These are phyloP conservation scores for Aspergillus pseudoterreus DNA, from an alignment of 2,329 filamentous ascomycete genomes.

Conservation along the genomic window DNA sequence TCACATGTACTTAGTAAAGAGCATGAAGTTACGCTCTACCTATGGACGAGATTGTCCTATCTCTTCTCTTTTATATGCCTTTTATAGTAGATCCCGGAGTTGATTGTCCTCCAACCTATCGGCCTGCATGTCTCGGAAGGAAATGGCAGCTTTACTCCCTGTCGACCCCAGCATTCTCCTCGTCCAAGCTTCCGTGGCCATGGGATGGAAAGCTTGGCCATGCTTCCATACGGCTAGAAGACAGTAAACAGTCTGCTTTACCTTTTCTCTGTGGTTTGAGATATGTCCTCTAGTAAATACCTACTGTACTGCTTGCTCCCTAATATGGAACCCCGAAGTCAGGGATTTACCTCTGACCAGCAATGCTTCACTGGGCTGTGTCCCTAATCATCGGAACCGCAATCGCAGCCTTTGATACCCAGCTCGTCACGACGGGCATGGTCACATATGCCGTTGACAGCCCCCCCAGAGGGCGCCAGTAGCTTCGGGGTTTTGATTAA, in stretches of 20 bases:
- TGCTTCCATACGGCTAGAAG: not conserved
- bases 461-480: slow-evolving; percentile 48
- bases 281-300: too few relatives aligned
- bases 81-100: not conserved
- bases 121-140: not conserved
- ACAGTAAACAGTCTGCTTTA: not conserved
- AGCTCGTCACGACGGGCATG: slow-evolving; percentile 60
- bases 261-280: too few relatives aligned
- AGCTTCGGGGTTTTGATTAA: slow-evolving; percentile 60
- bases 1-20: too few relatives aligned
- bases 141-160: not conserved
- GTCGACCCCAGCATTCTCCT: not conserved
- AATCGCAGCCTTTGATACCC: slow-evolving; percentile 54
- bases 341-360: not conserved
- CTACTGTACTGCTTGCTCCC: too few relatives aligned
- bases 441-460: slow-evolving; percentile 60
- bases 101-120: not conserved
- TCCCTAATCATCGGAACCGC: slow-evolving; percentile 56
- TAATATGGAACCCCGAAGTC: too few relatives aligned
- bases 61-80: not conserved
- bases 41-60: not conserved
- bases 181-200: not conserved
- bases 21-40: too few relatives aligned
- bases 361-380: slow-evolving; percentile 39
- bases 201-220: not conserved